Evolutionary conservation across 164 flowering plant species (phyloP).

Genomic region (Paratinospora sagittata): DNA sequence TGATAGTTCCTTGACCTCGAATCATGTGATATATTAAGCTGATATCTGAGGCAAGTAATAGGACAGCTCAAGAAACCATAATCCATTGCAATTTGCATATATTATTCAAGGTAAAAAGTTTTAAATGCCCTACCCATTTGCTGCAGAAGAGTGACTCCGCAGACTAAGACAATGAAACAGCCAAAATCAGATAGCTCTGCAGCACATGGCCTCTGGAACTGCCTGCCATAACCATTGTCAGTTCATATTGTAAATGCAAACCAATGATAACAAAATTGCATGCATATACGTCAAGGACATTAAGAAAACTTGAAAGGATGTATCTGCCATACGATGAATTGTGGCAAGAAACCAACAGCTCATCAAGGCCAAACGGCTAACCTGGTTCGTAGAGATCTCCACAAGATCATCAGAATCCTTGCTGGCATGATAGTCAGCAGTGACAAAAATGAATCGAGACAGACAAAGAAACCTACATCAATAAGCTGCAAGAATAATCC

Average conservation of each 20-base stretch:
- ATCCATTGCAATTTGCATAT: background rate
- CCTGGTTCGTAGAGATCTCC: slow-evolving; percentile 70
- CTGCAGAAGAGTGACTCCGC: slow-evolving; percentile 65
- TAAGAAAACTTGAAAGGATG: background rate
- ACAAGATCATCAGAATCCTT: slow-evolving; percentile 48
- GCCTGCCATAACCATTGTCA: slow-evolving; percentile 71
- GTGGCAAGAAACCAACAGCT: background rate
- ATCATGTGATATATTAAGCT: slow-evolving; percentile 98
- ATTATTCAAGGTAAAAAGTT: background rate
- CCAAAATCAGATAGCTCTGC: slow-evolving; percentile 85
- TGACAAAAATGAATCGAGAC: slow-evolving; percentile 88
- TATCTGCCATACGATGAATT: background rate
- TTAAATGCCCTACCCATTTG: slow-evolving; percentile 51
- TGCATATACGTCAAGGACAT: background rate
- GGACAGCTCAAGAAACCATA: background rate
- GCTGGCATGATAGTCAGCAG: slow-evolving; percentile 91
- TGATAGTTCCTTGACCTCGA: slow-evolving; percentile 96
- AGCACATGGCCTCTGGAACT: slow-evolving; percentile 75
- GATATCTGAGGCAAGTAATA: slow-evolving; percentile 58
- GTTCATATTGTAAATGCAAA: slow-evolving; percentile 29
- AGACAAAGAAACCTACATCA: slow-evolving; percentile 87
- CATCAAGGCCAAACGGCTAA: slow-evolving; percentile 20
- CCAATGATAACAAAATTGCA: background rate
- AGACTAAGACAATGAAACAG: slow-evolving; percentile 62
- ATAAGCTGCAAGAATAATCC: slow-evolving; percentile 68